phyloP scores from a whole-genome alignment of 176 grass and related monocot species.

The Microstegium vimineum region DNA sequence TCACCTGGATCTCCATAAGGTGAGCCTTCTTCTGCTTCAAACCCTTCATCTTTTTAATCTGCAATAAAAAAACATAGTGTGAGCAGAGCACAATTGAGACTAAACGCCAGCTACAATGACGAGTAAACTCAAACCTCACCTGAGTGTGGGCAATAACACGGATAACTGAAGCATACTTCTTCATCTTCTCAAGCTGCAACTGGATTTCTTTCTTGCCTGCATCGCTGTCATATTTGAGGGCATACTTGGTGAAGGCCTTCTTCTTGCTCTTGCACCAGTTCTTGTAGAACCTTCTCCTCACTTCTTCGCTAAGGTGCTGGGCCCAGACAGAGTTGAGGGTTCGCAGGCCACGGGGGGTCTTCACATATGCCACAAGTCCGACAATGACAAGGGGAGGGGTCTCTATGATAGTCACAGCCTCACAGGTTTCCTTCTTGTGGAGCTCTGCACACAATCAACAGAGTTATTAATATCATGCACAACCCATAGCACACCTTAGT shows the following conservation, averaged over 20 bases:
- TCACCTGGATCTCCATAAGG: constrained; percentile 96
- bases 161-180: constrained; percentile 80
- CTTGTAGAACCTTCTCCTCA: constrained; percentile 91
- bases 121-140: constrained; percentile 22
- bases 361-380: constrained; percentile 85
- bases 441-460: constrained; percentile 47
- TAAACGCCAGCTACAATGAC: not conserved
- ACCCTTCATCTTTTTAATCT: constrained; percentile 98
- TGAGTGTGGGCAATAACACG: constrained; percentile 93
- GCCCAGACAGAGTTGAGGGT: constrained; percentile 69
- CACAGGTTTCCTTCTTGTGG: constrained; percentile 98
- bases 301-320: constrained; percentile 92
- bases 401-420: constrained; percentile 91
- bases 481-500: not conserved
- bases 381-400: constrained; percentile 85
- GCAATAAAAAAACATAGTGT: not conserved
- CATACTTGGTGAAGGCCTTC: constrained; percentile 89
- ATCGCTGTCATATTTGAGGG: constrained; percentile 75
- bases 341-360: constrained; percentile 49
- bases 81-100: not conserved
- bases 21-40: constrained; percentile 99
- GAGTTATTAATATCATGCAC: not conserved
- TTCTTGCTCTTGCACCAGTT: constrained; percentile 99
- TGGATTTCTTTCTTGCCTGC: constrained; percentile 88
- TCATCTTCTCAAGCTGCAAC: constrained; percentile 89